Evolutionary conservation across 345 rosid species (phyloP).

Genomic region (Heritiera fomes): DNA sequence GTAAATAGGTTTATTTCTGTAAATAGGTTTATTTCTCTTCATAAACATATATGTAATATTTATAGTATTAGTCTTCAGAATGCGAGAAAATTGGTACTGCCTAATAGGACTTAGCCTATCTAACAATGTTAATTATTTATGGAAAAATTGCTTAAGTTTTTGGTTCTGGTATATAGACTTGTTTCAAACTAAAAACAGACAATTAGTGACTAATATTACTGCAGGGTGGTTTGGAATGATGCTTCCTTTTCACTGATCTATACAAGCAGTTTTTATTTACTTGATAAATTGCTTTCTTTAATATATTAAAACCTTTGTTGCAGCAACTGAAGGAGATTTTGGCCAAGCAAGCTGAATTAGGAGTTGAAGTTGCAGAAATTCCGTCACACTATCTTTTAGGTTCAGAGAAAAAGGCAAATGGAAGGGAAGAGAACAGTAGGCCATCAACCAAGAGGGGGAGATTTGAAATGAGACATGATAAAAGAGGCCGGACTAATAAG

Average conservation of each 20-base stretch:
- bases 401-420: constrained; percentile 38
- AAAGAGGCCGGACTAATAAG: constrained; percentile 46
- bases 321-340: constrained; percentile 91
- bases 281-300: not conserved
- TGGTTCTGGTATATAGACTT: not conserved
- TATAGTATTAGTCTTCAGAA: not conserved
- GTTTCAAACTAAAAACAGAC: not conserved
- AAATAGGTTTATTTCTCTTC: not conserved
- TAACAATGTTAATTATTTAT: not conserved
- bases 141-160: not conserved
- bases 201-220: not conserved
- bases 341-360: constrained; percentile 88
- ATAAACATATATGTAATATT: not conserved
- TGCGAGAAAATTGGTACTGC: not conserved
- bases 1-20: not conserved
- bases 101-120: not conserved
- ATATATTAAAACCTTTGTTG: constrained; percentile 16
- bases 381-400: constrained; percentile 67
- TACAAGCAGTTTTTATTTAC: not conserved
- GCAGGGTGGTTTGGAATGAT: not conserved
- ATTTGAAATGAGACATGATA: constrained; percentile 43
- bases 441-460: constrained; percentile 37
- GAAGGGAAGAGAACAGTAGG: constrained; percentile 32
- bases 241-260: not conserved
- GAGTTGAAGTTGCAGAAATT: constrained; percentile 90